phyloP scores from a whole-genome alignment of 2,329 filamentous ascomycete genomes.

The Teratosphaeria destructans region DNA sequence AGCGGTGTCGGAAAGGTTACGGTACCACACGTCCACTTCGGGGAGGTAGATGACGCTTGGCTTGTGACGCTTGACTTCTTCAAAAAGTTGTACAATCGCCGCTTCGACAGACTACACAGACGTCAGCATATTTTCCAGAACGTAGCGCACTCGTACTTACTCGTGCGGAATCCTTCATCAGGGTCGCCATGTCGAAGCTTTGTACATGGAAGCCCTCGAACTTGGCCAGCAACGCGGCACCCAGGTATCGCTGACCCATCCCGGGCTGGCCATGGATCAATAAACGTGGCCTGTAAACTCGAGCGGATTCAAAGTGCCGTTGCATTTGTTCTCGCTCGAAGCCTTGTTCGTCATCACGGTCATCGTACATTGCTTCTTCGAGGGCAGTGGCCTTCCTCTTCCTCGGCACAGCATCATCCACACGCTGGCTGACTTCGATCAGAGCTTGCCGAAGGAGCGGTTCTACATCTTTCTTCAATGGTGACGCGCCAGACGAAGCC shows the following conservation, averaged over 20 bases:
- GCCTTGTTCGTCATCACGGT: conserved; percentile 70
- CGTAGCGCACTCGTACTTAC: conserved; percentile 23
- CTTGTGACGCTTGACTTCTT: conserved; percentile 86
- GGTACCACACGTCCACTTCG: conserved; percentile 79
- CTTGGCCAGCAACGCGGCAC: conserved; percentile 74
- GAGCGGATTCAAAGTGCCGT: conserved; percentile 66
- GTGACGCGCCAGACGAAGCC: conserved; percentile 70
- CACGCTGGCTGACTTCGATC: conserved; percentile 48
- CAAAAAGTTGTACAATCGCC: conserved; percentile 80
- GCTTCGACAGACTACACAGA: conserved; percentile 57
- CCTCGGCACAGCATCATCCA: conserved; percentile 68
- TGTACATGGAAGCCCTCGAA: conserved; percentile 92
- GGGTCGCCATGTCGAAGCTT: conserved; percentile 79
- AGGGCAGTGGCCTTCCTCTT: conserved; percentile 81
- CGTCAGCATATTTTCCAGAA: conserved; percentile 5
- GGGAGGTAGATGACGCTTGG: conserved; percentile 94
- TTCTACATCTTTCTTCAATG: conserved; percentile 68
- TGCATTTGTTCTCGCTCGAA: conserved; percentile 73
- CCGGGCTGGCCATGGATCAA: conserved; percentile 72
- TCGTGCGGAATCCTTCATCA: conserved; percentile 72
- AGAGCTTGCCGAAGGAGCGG: conserved; percentile 70
- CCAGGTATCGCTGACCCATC: conserved; percentile 90
- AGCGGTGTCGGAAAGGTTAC: conserved; percentile 51
- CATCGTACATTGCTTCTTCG: conserved; percentile 89
- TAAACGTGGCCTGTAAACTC: conserved; percentile 79